Percentiles rank a stretch among this genome's conserved stretches.
phyloP scores from a whole-genome alignment of 2,329 filamentous ascomycete genomes.

The Capronia coronata region DNA sequence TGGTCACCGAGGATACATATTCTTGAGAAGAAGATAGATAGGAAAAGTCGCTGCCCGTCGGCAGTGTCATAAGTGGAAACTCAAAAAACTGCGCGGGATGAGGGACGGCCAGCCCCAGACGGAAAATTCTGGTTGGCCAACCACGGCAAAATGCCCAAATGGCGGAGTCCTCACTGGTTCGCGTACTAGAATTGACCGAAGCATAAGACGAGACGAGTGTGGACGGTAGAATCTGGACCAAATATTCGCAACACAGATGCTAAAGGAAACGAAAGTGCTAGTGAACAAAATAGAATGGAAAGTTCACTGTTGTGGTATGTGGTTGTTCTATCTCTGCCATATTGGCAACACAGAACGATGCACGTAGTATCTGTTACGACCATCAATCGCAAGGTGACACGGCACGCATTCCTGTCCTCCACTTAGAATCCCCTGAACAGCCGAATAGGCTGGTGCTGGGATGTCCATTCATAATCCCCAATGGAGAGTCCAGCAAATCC shows the following conservation, averaged over 20 bases:
- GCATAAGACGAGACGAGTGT: no score
- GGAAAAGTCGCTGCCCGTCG: slow-evolving; percentile 7
- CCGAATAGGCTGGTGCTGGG: not conserved
- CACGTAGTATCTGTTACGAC: not conserved
- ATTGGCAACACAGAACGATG: not conserved
- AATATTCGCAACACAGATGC: no score
- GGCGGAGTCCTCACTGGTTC: not conserved
- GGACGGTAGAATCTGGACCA: no score
- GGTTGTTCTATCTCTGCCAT: slow-evolving; percentile 1
- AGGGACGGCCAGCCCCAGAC: not conserved
- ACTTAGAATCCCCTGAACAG: slow-evolving; percentile 1
- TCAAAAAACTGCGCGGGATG: slow-evolving; percentile 8
- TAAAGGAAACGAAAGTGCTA: not conserved
- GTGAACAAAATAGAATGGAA: not conserved
- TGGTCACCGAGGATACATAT: slow-evolving; percentile 23
- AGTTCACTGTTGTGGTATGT: not conserved
- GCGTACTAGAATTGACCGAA: no score
- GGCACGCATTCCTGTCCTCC: slow-evolving; percentile 8
- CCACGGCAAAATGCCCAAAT: not conserved
- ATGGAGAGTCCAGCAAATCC: not conserved
- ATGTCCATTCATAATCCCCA: not conserved
- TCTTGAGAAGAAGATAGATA: slow-evolving; percentile 15
- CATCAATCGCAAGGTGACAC: slow-evolving; percentile 15
- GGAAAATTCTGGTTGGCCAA: slow-evolving; percentile 1
- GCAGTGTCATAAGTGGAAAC: slow-evolving; percentile 12